Percentiles rank a stretch among this genome's conserved stretches.
Conservation (phyloP, 2,329 filamentous ascomycete species). For the Xylaria sp. region DNA sequence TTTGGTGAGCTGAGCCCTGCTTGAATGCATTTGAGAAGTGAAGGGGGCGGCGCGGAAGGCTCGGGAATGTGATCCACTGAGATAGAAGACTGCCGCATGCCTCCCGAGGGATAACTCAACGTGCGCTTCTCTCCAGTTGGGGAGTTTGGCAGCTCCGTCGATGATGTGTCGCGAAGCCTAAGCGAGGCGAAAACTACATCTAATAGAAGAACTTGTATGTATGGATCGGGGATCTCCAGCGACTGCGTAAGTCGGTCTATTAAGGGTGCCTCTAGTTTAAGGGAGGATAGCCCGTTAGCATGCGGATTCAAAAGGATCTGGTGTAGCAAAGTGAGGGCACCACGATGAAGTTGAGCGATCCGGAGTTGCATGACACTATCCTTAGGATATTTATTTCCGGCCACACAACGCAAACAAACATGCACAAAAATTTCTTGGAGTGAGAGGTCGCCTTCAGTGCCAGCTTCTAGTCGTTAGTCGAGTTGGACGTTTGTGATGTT, state of each 20-base stretch:
- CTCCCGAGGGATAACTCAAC: constrained; percentile 56
- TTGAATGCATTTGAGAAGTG: constrained; percentile 85
- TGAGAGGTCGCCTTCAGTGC: constrained; percentile 65
- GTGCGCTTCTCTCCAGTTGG: constrained; percentile 61
- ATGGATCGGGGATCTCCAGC: constrained; percentile 70
- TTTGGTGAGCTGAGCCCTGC: constrained; percentile 79
- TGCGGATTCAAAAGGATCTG: constrained; percentile 75
- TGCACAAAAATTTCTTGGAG: constrained; percentile 76
- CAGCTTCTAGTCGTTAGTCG: constrained; percentile 54
- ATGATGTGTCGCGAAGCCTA: constrained; percentile 66
- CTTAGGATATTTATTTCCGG: constrained; percentile 53
- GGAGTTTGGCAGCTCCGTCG: constrained; percentile 56
- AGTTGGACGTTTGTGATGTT: constrained; percentile 41
- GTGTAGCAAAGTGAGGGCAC: constrained; percentile 75
- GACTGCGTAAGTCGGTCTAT: constrained; percentile 74
- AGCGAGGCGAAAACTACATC: constrained; percentile 81
- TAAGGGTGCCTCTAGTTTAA: constrained; percentile 76
- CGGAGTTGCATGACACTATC: constrained; percentile 57
- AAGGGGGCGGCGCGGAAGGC: constrained; percentile 68
- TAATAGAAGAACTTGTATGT: constrained; percentile 80
- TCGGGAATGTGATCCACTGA: constrained; percentile 46
- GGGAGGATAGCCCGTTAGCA: constrained; percentile 65
- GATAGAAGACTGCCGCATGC: constrained; percentile 54
- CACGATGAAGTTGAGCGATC: constrained; percentile 75
- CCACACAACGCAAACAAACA: constrained; percentile 72